Conservation (phyloP, 129 eudicot species). For the Chrysanthemum makinoi region DNA sequence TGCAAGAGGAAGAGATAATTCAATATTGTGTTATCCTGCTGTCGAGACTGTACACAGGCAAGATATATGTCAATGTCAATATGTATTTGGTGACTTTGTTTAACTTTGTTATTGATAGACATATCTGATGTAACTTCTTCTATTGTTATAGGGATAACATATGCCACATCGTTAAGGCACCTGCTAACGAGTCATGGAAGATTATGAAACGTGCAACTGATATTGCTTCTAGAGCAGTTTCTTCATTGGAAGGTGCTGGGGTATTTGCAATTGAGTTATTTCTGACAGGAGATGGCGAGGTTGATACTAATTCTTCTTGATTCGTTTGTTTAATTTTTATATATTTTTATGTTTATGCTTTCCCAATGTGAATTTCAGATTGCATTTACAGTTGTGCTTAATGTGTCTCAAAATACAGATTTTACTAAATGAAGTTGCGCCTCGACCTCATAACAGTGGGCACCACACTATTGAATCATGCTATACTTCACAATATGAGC, state of each 20-base stretch:
- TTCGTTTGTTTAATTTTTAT: not conserved
- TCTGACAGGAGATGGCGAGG: slow-evolving; percentile 83
- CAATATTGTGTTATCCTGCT: slow-evolving; percentile 78
- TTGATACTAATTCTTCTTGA: slow-evolving; percentile 9
- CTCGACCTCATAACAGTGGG: slow-evolving; percentile 98
- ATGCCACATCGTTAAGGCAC: slow-evolving; percentile 93
- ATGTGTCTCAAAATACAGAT: slow-evolving; percentile 43
- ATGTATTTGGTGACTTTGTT: not conserved
- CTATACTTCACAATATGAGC: slow-evolving; percentile 90
- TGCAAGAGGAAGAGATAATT: slow-evolving; percentile 92
- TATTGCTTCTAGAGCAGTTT: slow-evolving; percentile 70
- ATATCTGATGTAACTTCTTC: not conserved
- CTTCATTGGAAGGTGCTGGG: slow-evolving; percentile 98
- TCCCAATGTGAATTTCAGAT: not conserved
- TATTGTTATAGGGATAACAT: slow-evolving; percentile 68
- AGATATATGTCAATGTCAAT: slow-evolving; percentile 22
- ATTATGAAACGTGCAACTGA: slow-evolving; percentile 73
- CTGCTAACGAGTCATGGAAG: slow-evolving; percentile 85
- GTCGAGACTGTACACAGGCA: slow-evolving; percentile 98
- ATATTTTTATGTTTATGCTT: not conserved
- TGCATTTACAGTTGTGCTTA: slow-evolving; percentile 2
- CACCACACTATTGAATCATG: slow-evolving; percentile 94
- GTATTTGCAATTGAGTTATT: slow-evolving; percentile 93
- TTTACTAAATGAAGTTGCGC: slow-evolving; percentile 95
- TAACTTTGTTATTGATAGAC: not conserved